phyloP scores from a whole-genome alignment of 2,329 filamentous ascomycete species.

The Fusarium hostae region DNA sequence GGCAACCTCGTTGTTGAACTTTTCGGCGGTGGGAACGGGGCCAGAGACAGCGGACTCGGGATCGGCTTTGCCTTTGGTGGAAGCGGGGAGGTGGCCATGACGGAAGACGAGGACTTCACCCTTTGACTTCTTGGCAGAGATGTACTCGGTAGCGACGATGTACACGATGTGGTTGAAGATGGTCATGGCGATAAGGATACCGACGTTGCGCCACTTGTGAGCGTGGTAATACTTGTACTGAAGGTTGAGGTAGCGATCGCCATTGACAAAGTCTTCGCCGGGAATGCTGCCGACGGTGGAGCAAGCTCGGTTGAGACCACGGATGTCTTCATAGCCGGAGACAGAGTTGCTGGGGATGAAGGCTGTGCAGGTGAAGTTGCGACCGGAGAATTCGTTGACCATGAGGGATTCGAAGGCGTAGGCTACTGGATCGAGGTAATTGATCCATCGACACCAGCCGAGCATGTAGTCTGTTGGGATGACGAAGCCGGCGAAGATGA shows the following conservation, averaged over 20 bases:
- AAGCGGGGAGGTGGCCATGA: slow-evolving; percentile 50
- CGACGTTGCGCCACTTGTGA: slow-evolving; percentile 67
- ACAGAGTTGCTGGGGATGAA: slow-evolving; percentile 44
- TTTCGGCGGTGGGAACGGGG: slow-evolving; percentile 37
- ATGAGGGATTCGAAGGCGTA: slow-evolving; percentile 75
- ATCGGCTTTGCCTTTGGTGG: slow-evolving; percentile 33
- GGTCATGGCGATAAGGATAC: slow-evolving; percentile 65
- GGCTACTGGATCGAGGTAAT: slow-evolving; percentile 71
- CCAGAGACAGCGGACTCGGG: slow-evolving; percentile 34
- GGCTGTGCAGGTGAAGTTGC: slow-evolving; percentile 41
- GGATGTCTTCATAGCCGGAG: slow-evolving; percentile 46
- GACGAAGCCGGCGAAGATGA: slow-evolving; percentile 62
- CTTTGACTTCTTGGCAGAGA: slow-evolving; percentile 64
- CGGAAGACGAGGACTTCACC: slow-evolving; percentile 71
- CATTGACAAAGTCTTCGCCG: slow-evolving; percentile 57
- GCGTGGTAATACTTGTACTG: slow-evolving; percentile 59
- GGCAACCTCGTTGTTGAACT: slow-evolving; percentile 18
- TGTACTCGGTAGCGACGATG: slow-evolving; percentile 61
- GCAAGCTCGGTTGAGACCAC: slow-evolving; percentile 55
- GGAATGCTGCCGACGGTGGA: slow-evolving; percentile 59
- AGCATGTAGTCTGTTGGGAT: slow-evolving; percentile 62
- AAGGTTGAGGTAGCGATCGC: slow-evolving; percentile 58
- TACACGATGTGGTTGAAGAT: slow-evolving; percentile 61
- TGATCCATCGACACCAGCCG: slow-evolving; percentile 76
- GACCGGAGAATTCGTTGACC: slow-evolving; percentile 70